Evolutionary conservation across 2,329 filamentous ascomycete genomes (phyloP).

Genomic region (Curvularia eragrostidis): DNA sequence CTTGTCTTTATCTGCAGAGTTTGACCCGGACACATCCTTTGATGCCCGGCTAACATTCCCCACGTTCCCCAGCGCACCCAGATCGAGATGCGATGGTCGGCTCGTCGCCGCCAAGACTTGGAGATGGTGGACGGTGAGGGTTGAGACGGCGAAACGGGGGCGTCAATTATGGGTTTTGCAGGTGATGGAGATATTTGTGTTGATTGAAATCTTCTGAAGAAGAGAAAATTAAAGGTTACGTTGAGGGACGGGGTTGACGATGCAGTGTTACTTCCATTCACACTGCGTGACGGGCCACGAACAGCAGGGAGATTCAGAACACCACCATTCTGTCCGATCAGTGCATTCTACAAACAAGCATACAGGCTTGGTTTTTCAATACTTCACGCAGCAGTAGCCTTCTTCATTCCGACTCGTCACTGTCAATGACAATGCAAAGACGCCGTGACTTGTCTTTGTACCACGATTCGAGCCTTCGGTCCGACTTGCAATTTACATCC

Average conservation of each 20-base stretch:
- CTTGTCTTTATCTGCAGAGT: conserved; percentile 23
- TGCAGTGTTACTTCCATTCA: neutral
- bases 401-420: neutral
- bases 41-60: conserved; percentile 13
- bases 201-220: neutral
- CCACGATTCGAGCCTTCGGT: neutral
- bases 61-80: conserved; percentile 1
- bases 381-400: neutral
- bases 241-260: neutral
- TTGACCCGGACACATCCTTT: conserved; percentile 19
- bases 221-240: neutral
- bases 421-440: neutral
- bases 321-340: neutral
- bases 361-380: neutral
- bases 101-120: conserved; percentile 28
- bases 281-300: neutral
- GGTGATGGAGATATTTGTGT: neutral
- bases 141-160: neutral
- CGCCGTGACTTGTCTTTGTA: neutral
- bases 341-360: neutral
- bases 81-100: conserved; percentile 3
- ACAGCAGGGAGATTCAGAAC: neutral
- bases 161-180: neutral
- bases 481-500: neutral
- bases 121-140: conserved; percentile 2